phyloP scores from a whole-genome alignment of 306 rosid genomes.

The Ochetophila trinervis region DNA sequence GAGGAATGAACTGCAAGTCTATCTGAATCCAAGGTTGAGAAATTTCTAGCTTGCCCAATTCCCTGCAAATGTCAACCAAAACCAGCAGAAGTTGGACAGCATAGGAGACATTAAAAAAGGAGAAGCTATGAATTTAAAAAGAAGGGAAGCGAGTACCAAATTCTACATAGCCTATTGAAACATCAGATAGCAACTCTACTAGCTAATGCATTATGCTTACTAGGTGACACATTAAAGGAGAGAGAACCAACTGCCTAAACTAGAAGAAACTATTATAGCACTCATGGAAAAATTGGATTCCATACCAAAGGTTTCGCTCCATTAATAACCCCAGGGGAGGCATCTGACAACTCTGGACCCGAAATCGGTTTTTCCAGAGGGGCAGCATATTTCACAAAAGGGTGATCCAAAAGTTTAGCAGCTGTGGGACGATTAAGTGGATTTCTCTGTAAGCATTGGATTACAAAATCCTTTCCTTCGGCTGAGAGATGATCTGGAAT shows the following conservation, averaged over 20 bases:
- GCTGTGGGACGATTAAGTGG: constrained; percentile 74
- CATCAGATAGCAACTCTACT: too few relatives aligned
- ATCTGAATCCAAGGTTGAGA: constrained; percentile 67
- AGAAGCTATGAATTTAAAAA: neutral
- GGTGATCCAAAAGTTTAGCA: constrained; percentile 72
- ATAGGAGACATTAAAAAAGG: neutral
- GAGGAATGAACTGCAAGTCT: constrained; percentile 90
- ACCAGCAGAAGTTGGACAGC: neutral
- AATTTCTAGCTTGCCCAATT: constrained; percentile 58
- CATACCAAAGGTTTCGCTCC: constrained; percentile 76
- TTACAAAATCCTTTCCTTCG: constrained; percentile 81
- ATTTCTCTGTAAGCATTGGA: constrained; percentile 75
- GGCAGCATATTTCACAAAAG: constrained; percentile 72
- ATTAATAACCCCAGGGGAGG: constrained; percentile 43
- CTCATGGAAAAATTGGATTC: neutral
- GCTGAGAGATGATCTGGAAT: constrained; percentile 77
- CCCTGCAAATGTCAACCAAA: constrained; percentile 45
- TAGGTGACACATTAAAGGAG: neutral
- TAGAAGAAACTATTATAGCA: neutral
- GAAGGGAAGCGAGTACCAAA: neutral
- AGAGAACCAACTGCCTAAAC: neutral
- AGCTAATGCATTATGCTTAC: neutral
- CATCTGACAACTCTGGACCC: constrained; percentile 49
- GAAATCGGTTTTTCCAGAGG: constrained; percentile 60
- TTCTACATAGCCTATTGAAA: neutral